These are phyloP conservation scores for Metarhizium album DNA, from an alignment of 2,329 filamentous ascomycete species.

Conservation along the genomic window DNA sequence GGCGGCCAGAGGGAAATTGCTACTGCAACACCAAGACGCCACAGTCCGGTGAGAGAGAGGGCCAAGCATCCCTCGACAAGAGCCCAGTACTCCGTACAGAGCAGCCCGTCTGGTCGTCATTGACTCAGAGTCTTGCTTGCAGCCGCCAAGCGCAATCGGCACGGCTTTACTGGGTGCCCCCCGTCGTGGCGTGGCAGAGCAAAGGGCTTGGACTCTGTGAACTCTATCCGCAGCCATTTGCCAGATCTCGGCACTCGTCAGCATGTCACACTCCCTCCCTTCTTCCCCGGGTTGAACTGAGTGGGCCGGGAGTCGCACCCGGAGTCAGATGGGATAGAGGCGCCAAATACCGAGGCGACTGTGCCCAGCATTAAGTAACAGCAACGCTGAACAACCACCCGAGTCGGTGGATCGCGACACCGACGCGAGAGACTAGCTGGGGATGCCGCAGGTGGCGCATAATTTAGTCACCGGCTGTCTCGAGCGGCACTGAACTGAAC, in stretches of 20 bases:
- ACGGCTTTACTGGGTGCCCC: not conserved
- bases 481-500: too few species aligned
- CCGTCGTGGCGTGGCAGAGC: not conserved
- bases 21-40: not conserved
- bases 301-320: not conserved
- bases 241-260: slow-evolving; percentile 4
- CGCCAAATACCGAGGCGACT: not conserved
- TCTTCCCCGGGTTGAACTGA: not conserved
- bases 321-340: not conserved
- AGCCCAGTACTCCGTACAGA: not conserved
- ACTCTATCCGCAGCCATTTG: not conserved
- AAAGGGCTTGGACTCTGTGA: not conserved
- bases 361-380: too few species aligned
- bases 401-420: too few species aligned
- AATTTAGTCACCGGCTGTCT: too few species aligned
- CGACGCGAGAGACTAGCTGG: too few species aligned
- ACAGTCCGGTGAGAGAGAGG: not conserved
- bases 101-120: not conserved
- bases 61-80: not conserved
- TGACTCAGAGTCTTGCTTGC: not conserved
- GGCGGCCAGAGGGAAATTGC: not conserved
- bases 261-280: not conserved
- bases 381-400: too few species aligned
- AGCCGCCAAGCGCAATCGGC: not conserved
- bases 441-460: too few species aligned